Conservation (phyloP, 345 rosid species). For the Erodium maritimum region DNA sequence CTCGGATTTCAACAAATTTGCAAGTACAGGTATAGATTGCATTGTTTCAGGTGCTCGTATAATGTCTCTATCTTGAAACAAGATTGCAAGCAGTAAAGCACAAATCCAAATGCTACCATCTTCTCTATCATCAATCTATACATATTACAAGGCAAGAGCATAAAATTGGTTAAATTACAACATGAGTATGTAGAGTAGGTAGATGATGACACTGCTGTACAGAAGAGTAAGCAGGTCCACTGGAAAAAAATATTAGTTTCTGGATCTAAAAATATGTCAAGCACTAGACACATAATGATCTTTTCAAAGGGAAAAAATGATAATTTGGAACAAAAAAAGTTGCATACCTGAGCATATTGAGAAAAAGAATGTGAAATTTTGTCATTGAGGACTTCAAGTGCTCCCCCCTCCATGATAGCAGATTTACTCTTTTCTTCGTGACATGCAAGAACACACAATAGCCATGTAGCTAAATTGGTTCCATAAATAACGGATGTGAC, state of each 20-base stretch:
- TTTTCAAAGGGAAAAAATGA: neutral
- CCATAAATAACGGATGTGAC: conserved; percentile 55
- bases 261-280: neutral
- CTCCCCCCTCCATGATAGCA: conserved; percentile 85
- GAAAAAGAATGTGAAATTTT: conserved; percentile 51
- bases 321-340: conserved; percentile 5
- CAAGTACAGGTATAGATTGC: conserved; percentile 81
- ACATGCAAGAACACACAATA: conserved; percentile 88
- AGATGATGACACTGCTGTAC: neutral
- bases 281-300: neutral
- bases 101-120: conserved; percentile 91
- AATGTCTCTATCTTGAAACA: conserved; percentile 95
- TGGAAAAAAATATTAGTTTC: neutral
- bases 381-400: conserved; percentile 74
- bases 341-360: conserved; percentile 52
- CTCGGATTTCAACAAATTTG: conserved; percentile 88
- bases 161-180: neutral
- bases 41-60: conserved; percentile 77
- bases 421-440: conserved; percentile 69
- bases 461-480: conserved; percentile 71
- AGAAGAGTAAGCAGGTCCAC: neutral
- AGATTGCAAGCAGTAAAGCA: conserved; percentile 80
- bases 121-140: conserved; percentile 78
- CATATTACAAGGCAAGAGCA: conserved; percentile 2
- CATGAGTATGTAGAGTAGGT: neutral